phyloP scores from a whole-genome alignment of 345 rosid species.

The Populus alba region DNA sequence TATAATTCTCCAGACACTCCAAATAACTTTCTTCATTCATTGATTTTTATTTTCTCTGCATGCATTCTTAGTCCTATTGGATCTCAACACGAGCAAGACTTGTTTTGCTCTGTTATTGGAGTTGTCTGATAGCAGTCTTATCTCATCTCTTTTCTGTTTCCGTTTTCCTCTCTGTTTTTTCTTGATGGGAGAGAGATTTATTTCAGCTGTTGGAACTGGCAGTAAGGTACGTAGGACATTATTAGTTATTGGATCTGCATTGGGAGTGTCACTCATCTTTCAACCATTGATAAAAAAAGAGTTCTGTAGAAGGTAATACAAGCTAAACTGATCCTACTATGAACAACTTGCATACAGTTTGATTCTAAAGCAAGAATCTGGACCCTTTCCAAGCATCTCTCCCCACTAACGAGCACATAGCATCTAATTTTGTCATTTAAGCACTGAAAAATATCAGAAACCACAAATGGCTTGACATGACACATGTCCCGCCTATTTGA shows the following conservation, averaged over 20 bases:
- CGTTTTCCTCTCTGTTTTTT: slow-evolving; percentile 39
- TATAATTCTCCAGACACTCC: slow-evolving; percentile 12
- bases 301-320: not conserved
- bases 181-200: slow-evolving; percentile 55
- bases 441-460: not conserved
- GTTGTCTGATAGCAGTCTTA: slow-evolving; percentile 17
- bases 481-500: not conserved
- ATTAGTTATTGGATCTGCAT: slow-evolving; percentile 41
- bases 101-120: slow-evolving; percentile 26
- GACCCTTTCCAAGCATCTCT: not conserved
- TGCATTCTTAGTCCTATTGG: slow-evolving; percentile 19
- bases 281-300: slow-evolving; percentile 6
- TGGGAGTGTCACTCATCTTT: slow-evolving; percentile 36
- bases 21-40: not conserved
- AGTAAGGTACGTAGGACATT: slow-evolving; percentile 20
- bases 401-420: not conserved
- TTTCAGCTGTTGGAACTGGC: slow-evolving; percentile 32
- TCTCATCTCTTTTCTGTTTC: slow-evolving; percentile 11
- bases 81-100: slow-evolving; percentile 39
- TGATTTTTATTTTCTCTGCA: not conserved
- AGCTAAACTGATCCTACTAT: slow-evolving; percentile 1
- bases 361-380: slow-evolving; percentile 9
- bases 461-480: not conserved
- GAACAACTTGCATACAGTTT: not conserved
- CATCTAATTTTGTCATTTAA: not conserved